Conservation (phyloP, 2,329 filamentous ascomycete species). For the Arthroderma uncinatum region DNA sequence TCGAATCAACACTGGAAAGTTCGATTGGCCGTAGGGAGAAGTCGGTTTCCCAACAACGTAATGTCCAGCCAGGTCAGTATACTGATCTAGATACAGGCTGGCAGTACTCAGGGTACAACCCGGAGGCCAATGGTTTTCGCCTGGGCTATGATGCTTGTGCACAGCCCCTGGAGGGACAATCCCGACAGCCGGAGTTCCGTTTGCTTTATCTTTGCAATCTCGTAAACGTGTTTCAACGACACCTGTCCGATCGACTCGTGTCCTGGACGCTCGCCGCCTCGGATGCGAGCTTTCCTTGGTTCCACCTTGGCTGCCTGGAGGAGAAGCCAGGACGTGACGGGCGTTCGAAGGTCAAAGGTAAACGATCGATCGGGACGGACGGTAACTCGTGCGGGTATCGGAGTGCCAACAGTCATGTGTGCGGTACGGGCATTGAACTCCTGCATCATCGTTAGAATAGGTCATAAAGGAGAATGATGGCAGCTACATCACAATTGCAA, state of each 20-base stretch:
- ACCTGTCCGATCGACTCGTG: slow-evolving; percentile 72
- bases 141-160: slow-evolving; percentile 62
- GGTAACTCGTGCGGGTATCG: slow-evolving; percentile 79
- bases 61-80: neutral
- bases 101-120: slow-evolving; percentile 48
- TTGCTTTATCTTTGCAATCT: slow-evolving; percentile 96
- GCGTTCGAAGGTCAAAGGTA: slow-evolving; percentile 83
- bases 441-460: slow-evolving; percentile 39
- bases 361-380: slow-evolving; percentile 91
- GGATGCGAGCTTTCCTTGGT: slow-evolving; percentile 58
- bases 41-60: neutral
- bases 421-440: slow-evolving; percentile 95
- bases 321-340: slow-evolving; percentile 83
- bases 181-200: slow-evolving; percentile 63
- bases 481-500: neutral
- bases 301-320: slow-evolving; percentile 71
- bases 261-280: slow-evolving; percentile 63
- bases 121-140: slow-evolving; percentile 64
- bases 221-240: slow-evolving; percentile 89
- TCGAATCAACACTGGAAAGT: neutral
- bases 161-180: slow-evolving; percentile 57
- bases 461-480: neutral
- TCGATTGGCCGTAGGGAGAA: neutral
- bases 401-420: slow-evolving; percentile 69
- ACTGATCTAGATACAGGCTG: neutral